phyloP scores from a whole-genome alignment of 257 asterid species.

The Petunia secreta region DNA sequence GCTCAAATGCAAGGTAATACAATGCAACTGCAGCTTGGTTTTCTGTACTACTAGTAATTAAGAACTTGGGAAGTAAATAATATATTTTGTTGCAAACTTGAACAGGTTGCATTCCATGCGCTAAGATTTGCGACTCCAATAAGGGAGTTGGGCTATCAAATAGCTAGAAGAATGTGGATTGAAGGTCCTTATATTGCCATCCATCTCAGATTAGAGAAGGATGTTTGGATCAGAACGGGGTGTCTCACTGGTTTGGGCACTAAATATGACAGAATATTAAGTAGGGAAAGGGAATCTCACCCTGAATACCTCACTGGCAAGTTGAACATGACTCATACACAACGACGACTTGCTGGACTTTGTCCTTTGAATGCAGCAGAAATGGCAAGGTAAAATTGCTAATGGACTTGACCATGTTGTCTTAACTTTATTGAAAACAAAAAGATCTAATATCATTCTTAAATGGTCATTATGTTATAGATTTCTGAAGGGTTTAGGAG shows the following conservation, averaged over 20 bases:
- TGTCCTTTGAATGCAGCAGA: slow-evolving; percentile 66
- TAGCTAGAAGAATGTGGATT: slow-evolving; percentile 70
- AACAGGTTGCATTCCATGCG: slow-evolving; percentile 69
- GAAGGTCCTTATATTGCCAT: slow-evolving; percentile 66
- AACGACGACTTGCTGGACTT: slow-evolving; percentile 57
- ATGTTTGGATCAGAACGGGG: slow-evolving; percentile 69
- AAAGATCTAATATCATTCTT: not conserved
- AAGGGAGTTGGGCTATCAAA: slow-evolving; percentile 49
- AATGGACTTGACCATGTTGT: not conserved
- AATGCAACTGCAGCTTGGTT: not conserved
- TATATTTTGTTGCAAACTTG: not conserved
- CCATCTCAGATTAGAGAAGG: slow-evolving; percentile 67
- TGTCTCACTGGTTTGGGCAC: slow-evolving; percentile 66
- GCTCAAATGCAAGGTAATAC: slow-evolving; percentile 60
- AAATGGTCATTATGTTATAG: slow-evolving; percentile 29
- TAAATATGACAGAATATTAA: slow-evolving; percentile 43
- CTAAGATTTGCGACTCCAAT: slow-evolving; percentile 58
- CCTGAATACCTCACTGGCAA: slow-evolving; percentile 60
- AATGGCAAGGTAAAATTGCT: slow-evolving; percentile 44
- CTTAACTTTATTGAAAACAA: not conserved
- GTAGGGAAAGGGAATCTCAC: slow-evolving; percentile 44
- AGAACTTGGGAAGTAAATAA: not conserved
- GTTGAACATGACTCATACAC: slow-evolving; percentile 46
- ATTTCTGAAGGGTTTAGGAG: slow-evolving; percentile 58
- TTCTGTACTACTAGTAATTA: not conserved